Base-by-base conservation (phyloP, 148 eudicot species). In the Heliamphora exappendiculata region DNA sequence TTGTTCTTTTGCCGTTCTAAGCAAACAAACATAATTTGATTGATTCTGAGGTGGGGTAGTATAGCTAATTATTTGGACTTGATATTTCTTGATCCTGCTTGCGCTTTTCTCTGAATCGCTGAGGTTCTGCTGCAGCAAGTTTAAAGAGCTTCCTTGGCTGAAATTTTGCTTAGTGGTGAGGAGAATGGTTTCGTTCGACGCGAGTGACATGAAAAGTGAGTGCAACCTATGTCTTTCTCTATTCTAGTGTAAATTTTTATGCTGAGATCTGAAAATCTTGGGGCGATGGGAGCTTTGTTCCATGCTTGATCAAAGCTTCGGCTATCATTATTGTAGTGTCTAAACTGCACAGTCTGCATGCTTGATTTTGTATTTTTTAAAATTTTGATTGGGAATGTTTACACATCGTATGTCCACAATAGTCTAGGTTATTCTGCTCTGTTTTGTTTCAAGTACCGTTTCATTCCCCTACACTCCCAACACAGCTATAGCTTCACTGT, bases 161-260 rank as follows among this genome's bases (percentile, higher is more conserved):
- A 57, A 57, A 12, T 57, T 57, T 57, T 57, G 31, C 62, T 57
- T n/a, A n/a, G 29, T 12, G 10, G 62, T 57, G 11, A 57, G 24
- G 28, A 24, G 24, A 57, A 57, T 57, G 62, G 29, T 57, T 57
- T 57, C 62, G 9, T 57, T 57, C 62, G 62, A 57, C 29, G 62
- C 62, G 29, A 57, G 62, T 57, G 62, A 57, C 29, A 57, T 57
- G 62, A 57, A 57, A 57, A 57, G 62, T 57, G 62, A 57, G 62
- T 57, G 29, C 62, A 57, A 22, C 11, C 62, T 57, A n/a, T 57
- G 4, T 57, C 29, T 24, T 57, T 57, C 8, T 57, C 62, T 24
- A 24, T 1, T 57, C 29, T 7, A 22, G 19, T 57, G 11, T 57
- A 4, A 57, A 57, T n/a, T 57, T n/a, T 8, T 8, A 57, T 57